Percentiles rank a stretch among this genome's conserved stretches.
Evolutionary conservation across 2,329 filamentous ascomycete genomes (phyloP).

Genomic region (Lachnellula willkommii): DNA sequence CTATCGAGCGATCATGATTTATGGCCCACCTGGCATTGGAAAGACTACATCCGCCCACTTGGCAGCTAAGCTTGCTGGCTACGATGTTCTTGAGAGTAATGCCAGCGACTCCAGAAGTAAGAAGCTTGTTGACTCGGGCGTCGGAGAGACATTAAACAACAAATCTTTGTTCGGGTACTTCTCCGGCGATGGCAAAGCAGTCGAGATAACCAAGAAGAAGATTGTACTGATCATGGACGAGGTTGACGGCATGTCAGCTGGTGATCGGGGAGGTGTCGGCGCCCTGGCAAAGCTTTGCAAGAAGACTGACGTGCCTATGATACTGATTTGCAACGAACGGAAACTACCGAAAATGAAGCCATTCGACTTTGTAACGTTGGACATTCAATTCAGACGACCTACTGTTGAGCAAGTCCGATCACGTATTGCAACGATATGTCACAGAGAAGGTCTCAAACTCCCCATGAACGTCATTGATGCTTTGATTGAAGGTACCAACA

Average conservation of each 20-base stretch:
- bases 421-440: slow-evolving; percentile 91
- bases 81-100: slow-evolving; percentile 90
- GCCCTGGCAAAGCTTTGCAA: slow-evolving; percentile 91
- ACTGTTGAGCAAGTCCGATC: slow-evolving; percentile 88
- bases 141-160: slow-evolving; percentile 89
- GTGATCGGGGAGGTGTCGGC: slow-evolving; percentile 91
- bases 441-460: slow-evolving; percentile 82
- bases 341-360: slow-evolving; percentile 95
- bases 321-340: slow-evolving; percentile 96
- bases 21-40: slow-evolving; percentile 91
- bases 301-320: slow-evolving; percentile 90
- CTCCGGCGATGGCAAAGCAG: slow-evolving; percentile 71
- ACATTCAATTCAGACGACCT: slow-evolving; percentile 82
- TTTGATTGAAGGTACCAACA: slow-evolving; percentile 89
- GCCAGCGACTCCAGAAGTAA: slow-evolving; percentile 95
- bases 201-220: slow-evolving; percentile 81
- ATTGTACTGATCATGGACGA: slow-evolving; percentile 98
- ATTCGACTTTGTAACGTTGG: slow-evolving; percentile 80
- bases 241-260: slow-evolving; percentile 97
- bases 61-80: slow-evolving; percentile 86
- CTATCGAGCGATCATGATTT: slow-evolving; percentile 87
- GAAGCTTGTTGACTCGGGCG: slow-evolving; percentile 81
- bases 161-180: slow-evolving; percentile 91
- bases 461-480: slow-evolving; percentile 80
- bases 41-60: slow-evolving; percentile 97